A percentile compares a stretch with the other conserved stretches of the same genome.
These are phyloP conservation scores for Aspergillus cavernicola DNA, from an alignment of 495 filamentous ascomycete species.

Conservation along the genomic window DNA sequence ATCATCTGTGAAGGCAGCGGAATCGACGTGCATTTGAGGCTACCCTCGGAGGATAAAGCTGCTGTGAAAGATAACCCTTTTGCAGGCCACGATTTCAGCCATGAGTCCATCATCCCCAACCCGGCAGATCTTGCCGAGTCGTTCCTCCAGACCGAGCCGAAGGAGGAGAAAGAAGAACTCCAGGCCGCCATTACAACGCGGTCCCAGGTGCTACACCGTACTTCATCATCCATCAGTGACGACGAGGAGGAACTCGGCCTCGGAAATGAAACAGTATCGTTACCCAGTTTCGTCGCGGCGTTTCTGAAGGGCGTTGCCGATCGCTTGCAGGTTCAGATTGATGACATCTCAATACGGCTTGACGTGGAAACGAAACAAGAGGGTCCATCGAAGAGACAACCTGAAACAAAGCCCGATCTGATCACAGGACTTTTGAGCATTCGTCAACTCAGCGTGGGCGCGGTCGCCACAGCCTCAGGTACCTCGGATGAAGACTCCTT, in stretches of 20 bases:
- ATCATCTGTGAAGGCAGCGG: constrained; percentile 76
- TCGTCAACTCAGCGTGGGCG: constrained; percentile 62
- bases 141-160: constrained; percentile 78
- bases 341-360: constrained; percentile 60
- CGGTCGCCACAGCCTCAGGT: constrained; percentile 52
- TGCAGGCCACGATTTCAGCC: constrained; percentile 12
- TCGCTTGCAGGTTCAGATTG: constrained; percentile 67
- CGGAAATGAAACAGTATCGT: constrained; percentile 68
- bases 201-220: constrained; percentile 44
- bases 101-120: constrained; percentile 54
- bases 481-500: constrained; percentile 25
- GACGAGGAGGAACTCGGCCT: constrained; percentile 60
- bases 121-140: constrained; percentile 82
- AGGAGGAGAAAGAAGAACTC: constrained; percentile 68
- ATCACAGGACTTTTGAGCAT: constrained; percentile 64
- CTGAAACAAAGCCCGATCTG: constrained; percentile 41
- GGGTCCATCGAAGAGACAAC: constrained; percentile 34
- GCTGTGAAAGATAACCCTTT: constrained; percentile 10
- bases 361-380: constrained; percentile 54
- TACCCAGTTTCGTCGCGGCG: constrained; percentile 77
- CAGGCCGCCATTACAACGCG: constrained; percentile 71
- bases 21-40: constrained; percentile 59
- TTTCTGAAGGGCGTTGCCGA: constrained; percentile 82
- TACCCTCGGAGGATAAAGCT: constrained; percentile 35
- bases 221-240: constrained; percentile 50